phyloP scores from a whole-genome alignment of 2,329 filamentous ascomycete genomes.

The Aspergillus sp. region DNA sequence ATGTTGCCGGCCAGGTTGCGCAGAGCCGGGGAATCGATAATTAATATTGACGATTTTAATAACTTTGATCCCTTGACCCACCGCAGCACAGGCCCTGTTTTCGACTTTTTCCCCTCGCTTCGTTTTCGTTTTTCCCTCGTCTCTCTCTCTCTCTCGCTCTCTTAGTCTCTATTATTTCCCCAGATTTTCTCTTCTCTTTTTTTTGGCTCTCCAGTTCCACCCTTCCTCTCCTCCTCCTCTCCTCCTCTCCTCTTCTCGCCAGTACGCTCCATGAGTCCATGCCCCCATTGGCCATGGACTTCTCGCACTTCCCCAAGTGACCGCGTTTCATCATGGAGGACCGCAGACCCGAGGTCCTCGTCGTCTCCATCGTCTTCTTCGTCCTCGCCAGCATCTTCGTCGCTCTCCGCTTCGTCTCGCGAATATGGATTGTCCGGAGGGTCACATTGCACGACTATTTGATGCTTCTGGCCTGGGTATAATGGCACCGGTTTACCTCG shows the following conservation, averaged over 20 bases:
- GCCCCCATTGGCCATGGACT: conserved; percentile 6
- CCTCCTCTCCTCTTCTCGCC: neutral
- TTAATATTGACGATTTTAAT: neutral
- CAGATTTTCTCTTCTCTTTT: neutral
- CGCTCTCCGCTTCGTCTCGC: conserved; percentile 68
- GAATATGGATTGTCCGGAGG: conserved; percentile 69
- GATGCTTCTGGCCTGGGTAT: conserved; percentile 75
- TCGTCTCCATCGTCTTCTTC: conserved; percentile 51
- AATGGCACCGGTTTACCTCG: conserved; percentile 10
- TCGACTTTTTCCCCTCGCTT: conserved; percentile 11
- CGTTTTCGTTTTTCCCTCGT: neutral
- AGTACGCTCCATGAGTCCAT: neutral
- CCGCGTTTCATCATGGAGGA: conserved; percentile 28
- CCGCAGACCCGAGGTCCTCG: conserved; percentile 40
- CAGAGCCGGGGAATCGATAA: neutral
- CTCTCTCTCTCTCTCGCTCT: neutral
- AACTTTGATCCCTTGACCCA: conserved; percentile 11
- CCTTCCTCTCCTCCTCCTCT: neutral
- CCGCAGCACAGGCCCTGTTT: conserved; percentile 1
- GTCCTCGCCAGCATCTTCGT: conserved; percentile 73
- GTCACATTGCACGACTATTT: conserved; percentile 76
- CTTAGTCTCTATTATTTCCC: neutral
- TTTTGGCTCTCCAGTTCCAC: neutral
- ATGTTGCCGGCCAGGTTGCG: too few species aligned
- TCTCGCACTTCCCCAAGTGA: conserved; percentile 11